Evolutionary conservation across 805 yeast species (phyloP), one percentile per base, ranked within the genome.

Genomic region (Candida morakotiae): DNA sequence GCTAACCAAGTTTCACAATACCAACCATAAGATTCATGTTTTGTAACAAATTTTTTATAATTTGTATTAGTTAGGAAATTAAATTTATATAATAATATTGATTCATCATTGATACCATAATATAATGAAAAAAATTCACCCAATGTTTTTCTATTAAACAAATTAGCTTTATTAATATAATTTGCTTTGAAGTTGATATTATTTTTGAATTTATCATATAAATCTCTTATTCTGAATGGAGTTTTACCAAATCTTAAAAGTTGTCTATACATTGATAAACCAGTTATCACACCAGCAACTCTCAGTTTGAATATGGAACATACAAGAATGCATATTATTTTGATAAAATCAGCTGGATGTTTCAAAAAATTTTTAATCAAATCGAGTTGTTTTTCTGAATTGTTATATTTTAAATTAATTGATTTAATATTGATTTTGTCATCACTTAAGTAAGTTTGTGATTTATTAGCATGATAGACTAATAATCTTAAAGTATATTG

Each of bases 21-120:
- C 89, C 91, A 83, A 0, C 86, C 78, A 26, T 74, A 60, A 2
- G 79, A 65, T 55, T 80, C 87, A 53, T 83, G 87, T 48, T 69
- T 67, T 3, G 61, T 56, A 4, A 75, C 78, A 35, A 73, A 45
- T 10, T 51, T 40, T 34, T 64, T 63, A 27, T 64, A 50, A 5
- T 59, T 42, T 2, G 62, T 45, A 37, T 71, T 68, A 5, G 62
- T 52, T 23, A 74, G 54, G 2, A 77, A 51, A n/a, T 73, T 71
- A 18, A 79, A 46, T 48, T 80, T 80, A 60, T 65, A 77, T 23
- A 81, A 58, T 13, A 82, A 60, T 21, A 73, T 60, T 15, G 78
- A 53, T 56, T 83, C 91, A 56, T 83, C 91, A 49, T 74, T 73
- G 26, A 79, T 51, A 5, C 81, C 75, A 56, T 82, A 83, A 55